Conservation (phyloP, 2,329 filamentous ascomycete species). For the Grosmannia huntii region DNA sequence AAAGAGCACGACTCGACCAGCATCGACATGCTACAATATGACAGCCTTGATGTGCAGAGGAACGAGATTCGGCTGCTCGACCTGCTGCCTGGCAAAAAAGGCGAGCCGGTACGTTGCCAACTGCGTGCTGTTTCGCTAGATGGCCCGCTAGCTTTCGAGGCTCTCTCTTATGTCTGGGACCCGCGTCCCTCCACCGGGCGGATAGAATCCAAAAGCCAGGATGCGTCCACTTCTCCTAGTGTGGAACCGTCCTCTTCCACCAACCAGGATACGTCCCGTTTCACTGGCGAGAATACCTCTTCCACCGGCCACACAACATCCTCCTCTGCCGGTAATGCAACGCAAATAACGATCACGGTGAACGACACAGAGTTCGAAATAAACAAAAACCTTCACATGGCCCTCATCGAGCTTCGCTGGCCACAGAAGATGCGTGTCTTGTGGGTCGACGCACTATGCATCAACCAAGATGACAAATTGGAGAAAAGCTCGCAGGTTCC, state of each 20-base stretch:
- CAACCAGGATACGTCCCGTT: not conserved
- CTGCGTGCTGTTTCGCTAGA: not conserved
- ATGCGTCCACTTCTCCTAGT: too few relatives aligned
- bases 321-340: not conserved
- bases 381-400: not conserved
- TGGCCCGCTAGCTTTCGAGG: not conserved
- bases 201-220: too few relatives aligned
- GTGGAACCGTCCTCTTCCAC: too few relatives aligned
- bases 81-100: not conserved
- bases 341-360: not conserved
- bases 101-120: not conserved
- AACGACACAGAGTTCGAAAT: not conserved
- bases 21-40: not conserved
- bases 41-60: not conserved
- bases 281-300: too few relatives aligned
- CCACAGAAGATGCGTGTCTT: not conserved
- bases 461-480: not conserved
- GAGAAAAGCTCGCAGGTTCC: not conserved
- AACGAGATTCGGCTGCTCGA: not conserved
- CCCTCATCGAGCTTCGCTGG: not conserved
- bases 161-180: constrained; percentile 1
- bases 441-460: not conserved
- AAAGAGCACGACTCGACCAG: not conserved
- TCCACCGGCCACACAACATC: too few relatives aligned
- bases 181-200: not conserved